phyloP scores from a whole-genome alignment of 2,329 filamentous ascomycete species.

The Simplicillium aogashimaense region DNA sequence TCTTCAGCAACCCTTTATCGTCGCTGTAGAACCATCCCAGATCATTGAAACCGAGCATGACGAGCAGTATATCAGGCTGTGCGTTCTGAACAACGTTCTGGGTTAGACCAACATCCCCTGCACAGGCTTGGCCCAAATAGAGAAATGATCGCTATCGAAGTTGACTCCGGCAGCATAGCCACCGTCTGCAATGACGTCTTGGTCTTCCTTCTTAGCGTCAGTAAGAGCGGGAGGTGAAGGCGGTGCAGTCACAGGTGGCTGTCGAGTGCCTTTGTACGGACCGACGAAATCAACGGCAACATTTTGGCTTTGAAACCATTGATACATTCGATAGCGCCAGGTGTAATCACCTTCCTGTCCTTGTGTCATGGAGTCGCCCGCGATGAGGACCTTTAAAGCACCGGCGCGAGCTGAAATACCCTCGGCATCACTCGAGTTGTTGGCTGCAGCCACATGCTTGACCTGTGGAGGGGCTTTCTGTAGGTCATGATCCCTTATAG shows the following conservation, averaged over 20 bases:
- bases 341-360: conserved; percentile 29
- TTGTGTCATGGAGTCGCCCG: conserved; percentile 28
- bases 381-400: conserved; percentile 15
- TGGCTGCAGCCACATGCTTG: no score
- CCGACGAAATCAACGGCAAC: conserved; percentile 2
- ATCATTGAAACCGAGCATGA: conserved; percentile 24
- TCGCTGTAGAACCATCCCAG: conserved; percentile 18
- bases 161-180: no score
- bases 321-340: conserved; percentile 29
- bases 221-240: no score
- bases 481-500: no score
- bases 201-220: no score
- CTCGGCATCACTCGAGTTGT: not conserved
- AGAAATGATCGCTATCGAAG: conserved; percentile 22
- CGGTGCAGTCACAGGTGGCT: not conserved
- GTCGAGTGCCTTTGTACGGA: conserved; percentile 2
- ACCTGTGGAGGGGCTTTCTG: no score
- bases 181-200: no score
- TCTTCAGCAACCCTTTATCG: conserved; percentile 1
- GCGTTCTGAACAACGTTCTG: conserved; percentile 15
- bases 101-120: conserved; percentile 18
- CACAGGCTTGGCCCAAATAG: conserved; percentile 20
- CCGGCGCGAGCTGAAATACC: not conserved
- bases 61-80: conserved; percentile 21
- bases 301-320: conserved; percentile 17